Base-by-base conservation (phyloP, 177 flowering plant genomes). In the Telopea speciosissima region DNA sequence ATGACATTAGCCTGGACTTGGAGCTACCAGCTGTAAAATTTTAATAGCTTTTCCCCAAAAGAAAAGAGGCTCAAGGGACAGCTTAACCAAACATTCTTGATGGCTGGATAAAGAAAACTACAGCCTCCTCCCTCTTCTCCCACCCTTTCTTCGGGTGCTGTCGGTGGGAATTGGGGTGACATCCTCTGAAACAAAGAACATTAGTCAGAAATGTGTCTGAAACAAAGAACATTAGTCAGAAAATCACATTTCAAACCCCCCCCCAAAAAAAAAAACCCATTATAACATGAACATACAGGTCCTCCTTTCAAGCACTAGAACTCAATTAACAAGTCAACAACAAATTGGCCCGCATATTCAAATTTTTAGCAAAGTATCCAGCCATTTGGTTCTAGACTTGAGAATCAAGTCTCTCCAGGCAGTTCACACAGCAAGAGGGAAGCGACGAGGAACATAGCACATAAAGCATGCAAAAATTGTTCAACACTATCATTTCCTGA, bases 101-200 rank as follows among this genome's bases (percentile, higher is more conserved):
- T 19, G n/a, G n/a, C 17, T 52, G 21, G 58, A 52, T 52, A 19
- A 52, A 14, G 3, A 14, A 3, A 52, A 14, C 58, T 52, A 52
- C 19, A 52, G 65, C 24, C 65, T 62, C 31, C 65, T 25, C 26
- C 65, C 65, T 62, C 65, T 62, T 62, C 65, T 62, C 26, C 65
- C 65, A 62, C 65, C 65, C 65, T 62, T 62, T 62, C 65, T 62
- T 16, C 65, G 65, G 31, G 65, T 62, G 65, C 65, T 62, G 65
- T 62, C 65, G 6, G 65, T 62, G 1, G 65, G 65, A 24, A 62
- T 62, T 62, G 65, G 65, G 16, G 65, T 62, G 19, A 62, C 65
- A 62, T 62, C 65, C 33, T 62, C 65, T 62, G 65, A 24, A 25
- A 62, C 58, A 52, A 5, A 36, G 0, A 36, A 36, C 19, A 52